Evolutionary conservation across 331 rosid genomes (phyloP).

Genomic region (Rhamnella rubrinervis): DNA sequence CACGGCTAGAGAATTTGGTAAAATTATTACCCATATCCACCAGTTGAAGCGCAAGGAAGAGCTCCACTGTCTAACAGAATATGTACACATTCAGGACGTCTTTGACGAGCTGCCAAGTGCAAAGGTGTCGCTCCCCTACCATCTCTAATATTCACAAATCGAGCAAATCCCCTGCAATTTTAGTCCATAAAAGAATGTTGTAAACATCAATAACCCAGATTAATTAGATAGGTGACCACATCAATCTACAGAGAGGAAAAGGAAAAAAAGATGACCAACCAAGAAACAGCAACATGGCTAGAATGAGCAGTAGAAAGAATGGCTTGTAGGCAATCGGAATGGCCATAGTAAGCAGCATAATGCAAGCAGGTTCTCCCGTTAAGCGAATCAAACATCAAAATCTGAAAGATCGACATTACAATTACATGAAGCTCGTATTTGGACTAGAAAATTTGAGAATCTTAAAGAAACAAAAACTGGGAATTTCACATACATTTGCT

Average conservation of each 20-base stretch:
- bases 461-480: constrained; percentile 1
- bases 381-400: constrained; percentile 84
- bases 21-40: constrained; percentile 69
- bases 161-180: constrained; percentile 70
- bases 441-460: constrained; percentile 6
- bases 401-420: constrained; percentile 42
- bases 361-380: constrained; percentile 90
- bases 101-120: constrained; percentile 84
- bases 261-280: constrained; percentile 44
- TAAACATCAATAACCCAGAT: constrained; percentile 12
- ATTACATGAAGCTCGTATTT: neutral
- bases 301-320: constrained; percentile 76
- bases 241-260: neutral
- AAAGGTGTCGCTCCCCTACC: constrained; percentile 83
- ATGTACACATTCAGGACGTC: constrained; percentile 73
- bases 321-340: constrained; percentile 70
- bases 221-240: neutral
- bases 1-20: neutral
- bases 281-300: constrained; percentile 79
- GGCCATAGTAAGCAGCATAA: constrained; percentile 84
- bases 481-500: constrained; percentile 64
- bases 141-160: constrained; percentile 91
- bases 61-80: constrained; percentile 74
- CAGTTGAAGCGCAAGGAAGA: constrained; percentile 84
- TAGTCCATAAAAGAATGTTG: neutral